A percentile compares a stretch with the other conserved stretches of the same genome.
Conservation (phyloP, 78 protist genomes). For the Guillardia theta region DNA sequence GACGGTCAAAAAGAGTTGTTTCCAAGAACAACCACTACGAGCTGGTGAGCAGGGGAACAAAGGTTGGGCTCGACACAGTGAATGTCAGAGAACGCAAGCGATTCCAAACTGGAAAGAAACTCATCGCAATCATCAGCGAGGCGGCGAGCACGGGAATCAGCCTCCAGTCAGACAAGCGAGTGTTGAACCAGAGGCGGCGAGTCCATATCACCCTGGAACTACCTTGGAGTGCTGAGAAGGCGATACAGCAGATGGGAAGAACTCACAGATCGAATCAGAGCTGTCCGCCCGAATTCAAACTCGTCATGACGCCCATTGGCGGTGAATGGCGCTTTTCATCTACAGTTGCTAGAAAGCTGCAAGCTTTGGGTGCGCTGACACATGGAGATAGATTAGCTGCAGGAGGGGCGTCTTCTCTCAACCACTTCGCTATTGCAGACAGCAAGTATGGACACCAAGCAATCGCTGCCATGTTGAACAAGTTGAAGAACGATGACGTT, state of each 20-base stretch:
- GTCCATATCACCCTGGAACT: conserved; percentile 50
- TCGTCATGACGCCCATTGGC: conserved; percentile 18
- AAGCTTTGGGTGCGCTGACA: neutral
- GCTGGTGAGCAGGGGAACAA: neutral
- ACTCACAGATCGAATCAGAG: neutral
- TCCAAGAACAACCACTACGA: neutral
- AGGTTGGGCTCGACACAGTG: neutral
- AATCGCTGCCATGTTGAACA: too few relatives aligned
- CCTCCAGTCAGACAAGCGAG: conserved; percentile 49
- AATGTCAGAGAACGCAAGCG: neutral
- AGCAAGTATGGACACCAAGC: too few relatives aligned
- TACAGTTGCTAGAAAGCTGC: neutral
- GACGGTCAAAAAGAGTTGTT: neutral
- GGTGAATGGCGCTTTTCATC: conserved; percentile 51
- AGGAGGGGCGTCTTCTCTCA: too few relatives aligned
- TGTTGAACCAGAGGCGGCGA: conserved; percentile 1
- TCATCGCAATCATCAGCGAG: conserved; percentile 48
- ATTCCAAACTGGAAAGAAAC: neutral
- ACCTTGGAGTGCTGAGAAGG: conserved; percentile 38
- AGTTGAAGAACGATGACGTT: too few relatives aligned
- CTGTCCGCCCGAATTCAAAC: neutral
- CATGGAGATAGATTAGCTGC: too few relatives aligned
- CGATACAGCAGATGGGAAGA: conserved; percentile 51
- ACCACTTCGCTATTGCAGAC: too few relatives aligned
- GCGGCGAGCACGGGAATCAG: conserved; percentile 55